phyloP scores from a whole-genome alignment of 305 asterid species.

The Fraxinus angustifolia region DNA sequence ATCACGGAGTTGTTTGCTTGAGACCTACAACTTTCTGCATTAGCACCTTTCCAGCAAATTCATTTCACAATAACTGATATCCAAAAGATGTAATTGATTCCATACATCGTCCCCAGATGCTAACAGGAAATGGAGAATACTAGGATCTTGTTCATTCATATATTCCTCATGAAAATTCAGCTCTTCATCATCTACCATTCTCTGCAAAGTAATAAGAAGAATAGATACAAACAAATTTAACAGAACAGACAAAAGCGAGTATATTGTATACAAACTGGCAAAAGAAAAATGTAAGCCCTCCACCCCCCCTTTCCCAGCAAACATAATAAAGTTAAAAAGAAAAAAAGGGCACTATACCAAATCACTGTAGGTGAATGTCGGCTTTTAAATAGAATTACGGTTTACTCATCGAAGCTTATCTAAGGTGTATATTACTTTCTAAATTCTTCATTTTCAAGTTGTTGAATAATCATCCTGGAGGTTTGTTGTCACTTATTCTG shows the following conservation, averaged over 20 bases:
- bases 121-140: conserved; percentile 90
- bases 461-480: conserved; percentile 2
- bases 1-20: conserved; percentile 99
- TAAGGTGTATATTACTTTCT: not conserved
- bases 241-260: not conserved
- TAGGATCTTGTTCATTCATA: conserved; percentile 95
- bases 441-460: not conserved
- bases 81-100: conserved; percentile 18
- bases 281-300: not conserved
- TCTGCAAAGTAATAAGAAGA: conserved; percentile 48
- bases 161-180: conserved; percentile 95
- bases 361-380: not conserved
- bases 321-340: not conserved
- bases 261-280: not conserved
- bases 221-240: not conserved
- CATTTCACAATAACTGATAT: conserved; percentile 16
- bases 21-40: conserved; percentile 54
- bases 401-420: not conserved
- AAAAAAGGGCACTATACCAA: not conserved
- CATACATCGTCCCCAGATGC: conserved; percentile 97
- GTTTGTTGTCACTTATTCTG: not conserved
- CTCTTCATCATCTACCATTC: conserved; percentile 94
- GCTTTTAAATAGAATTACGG: not conserved
- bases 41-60: conserved; percentile 31
- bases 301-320: not conserved